These are phyloP conservation scores for Aspergillus luchuensis DNA, from an alignment of 2,329 filamentous ascomycete species.

Conservation along the genomic window DNA sequence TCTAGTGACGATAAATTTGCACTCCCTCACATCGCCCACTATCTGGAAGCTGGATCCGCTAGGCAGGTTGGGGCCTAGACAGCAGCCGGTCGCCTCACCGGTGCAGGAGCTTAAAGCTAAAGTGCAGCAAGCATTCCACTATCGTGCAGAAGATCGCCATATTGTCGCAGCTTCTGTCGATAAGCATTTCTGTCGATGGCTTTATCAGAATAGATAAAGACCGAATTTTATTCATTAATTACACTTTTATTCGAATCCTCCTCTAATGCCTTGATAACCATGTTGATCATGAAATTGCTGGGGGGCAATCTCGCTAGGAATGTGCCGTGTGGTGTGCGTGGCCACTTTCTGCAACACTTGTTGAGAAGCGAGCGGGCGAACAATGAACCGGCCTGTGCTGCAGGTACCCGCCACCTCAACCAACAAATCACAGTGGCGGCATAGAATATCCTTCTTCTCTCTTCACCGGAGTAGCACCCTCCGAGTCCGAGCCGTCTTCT, in stretches of 20 bases:
- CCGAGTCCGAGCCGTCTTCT: background rate
- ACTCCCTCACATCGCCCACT: background rate
- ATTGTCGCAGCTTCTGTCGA: no score
- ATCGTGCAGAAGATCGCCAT: no score
- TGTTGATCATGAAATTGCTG: no score
- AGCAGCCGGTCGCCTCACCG: background rate
- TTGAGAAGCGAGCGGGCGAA: background rate
- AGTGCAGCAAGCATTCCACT: background rate
- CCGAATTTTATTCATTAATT: no score
- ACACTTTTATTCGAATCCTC: no score
- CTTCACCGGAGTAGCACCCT: background rate
- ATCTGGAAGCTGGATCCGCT: background rate
- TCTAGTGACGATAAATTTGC: no score
- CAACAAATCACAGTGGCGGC: no score
- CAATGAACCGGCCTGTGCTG: background rate
- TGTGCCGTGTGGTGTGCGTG: no score
- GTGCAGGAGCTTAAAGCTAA: background rate
- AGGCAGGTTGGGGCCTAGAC: background rate
- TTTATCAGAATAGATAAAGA: no score
- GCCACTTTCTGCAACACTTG: background rate
- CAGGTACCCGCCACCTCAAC: background rate
- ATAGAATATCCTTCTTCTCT: background rate
- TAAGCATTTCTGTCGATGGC: no score
- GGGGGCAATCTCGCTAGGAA: no score
- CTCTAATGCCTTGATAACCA: no score